Percentiles rank a stretch among this genome's conserved stretches.
Conservation (phyloP, 441 rosid genomes). For the Theobroma grandiflorum region DNA sequence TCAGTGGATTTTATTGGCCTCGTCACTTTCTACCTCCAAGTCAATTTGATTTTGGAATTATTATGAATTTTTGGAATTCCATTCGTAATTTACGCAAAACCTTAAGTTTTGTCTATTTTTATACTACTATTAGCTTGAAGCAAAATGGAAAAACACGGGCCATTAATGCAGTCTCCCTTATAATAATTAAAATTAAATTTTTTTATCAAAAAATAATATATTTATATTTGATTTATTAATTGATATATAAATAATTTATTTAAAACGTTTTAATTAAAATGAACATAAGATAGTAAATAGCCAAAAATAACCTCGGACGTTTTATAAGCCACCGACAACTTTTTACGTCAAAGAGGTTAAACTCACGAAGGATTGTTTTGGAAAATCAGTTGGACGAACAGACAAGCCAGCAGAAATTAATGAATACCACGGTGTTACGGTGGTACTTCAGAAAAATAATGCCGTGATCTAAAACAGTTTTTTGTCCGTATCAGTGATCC, state of each 20-base stretch:
- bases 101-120: neutral
- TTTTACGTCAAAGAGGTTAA: neutral
- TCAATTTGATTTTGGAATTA: no score
- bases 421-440: constrained; percentile 10
- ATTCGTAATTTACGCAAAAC: neutral
- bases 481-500: neutral
- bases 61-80: no score
- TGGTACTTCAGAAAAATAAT: neutral
- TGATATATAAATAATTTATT: no score
- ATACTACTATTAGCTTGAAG: no score
- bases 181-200: neutral
- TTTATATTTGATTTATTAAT: no score
- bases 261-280: no score
- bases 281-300: constrained; percentile 4
- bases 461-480: neutral
- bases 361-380: constrained; percentile 12
- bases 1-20: no score
- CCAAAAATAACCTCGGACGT: constrained; percentile 26
- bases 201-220: neutral
- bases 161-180: neutral
- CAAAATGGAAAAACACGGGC: constrained; percentile 18
- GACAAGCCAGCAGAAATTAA: neutral
- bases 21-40: no score
- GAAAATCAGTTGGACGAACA: neutral
- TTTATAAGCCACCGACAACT: constrained; percentile 34